Evolutionary conservation across 2,329 filamentous ascomycete species (phyloP).

Genomic region (Chrysoporthe austroafricana): DNA sequence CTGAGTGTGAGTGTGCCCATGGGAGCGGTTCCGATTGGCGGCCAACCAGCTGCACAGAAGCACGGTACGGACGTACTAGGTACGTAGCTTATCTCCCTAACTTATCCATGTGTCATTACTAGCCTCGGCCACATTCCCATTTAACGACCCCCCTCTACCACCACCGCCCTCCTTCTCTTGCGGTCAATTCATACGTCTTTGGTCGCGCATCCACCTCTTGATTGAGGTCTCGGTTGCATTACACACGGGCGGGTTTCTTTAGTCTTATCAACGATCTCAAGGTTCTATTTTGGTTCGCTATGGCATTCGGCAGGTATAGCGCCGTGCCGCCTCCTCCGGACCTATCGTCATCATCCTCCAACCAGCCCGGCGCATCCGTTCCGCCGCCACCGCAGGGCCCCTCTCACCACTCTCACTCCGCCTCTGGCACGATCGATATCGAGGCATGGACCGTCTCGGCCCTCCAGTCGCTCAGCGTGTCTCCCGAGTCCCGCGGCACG

Average conservation of each 20-base stretch:
- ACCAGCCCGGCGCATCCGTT: conserved; percentile 4
- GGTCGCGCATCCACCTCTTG: background rate
- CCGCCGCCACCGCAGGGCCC: conserved; percentile 22
- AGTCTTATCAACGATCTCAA: background rate
- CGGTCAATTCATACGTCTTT: background rate
- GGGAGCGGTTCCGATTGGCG: background rate
- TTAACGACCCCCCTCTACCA: background rate
- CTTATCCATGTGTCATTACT: conserved; percentile 19
- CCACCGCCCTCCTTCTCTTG: background rate
- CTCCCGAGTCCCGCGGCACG: conserved; percentile 58
- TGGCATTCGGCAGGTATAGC: conserved; percentile 39
- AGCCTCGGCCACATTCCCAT: background rate
- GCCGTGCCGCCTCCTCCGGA: conserved; percentile 39
- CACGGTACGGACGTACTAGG: background rate
- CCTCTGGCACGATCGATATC: conserved; percentile 56
- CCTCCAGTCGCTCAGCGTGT: conserved; percentile 58
- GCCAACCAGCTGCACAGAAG: background rate
- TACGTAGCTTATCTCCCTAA: conserved; percentile 10
- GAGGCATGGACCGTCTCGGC: conserved; percentile 69
- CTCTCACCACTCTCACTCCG: conserved; percentile 34
- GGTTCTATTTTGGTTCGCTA: conserved; percentile 26
- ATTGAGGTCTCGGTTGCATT: background rate
- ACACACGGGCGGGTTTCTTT: background rate
- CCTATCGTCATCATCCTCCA: background rate
- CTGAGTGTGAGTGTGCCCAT: background rate